Percentiles rank a stretch among this genome's conserved stretches.
Evolutionary conservation across 140 eudicot species (phyloP).

Genomic region (Stevia rebaudiana): DNA sequence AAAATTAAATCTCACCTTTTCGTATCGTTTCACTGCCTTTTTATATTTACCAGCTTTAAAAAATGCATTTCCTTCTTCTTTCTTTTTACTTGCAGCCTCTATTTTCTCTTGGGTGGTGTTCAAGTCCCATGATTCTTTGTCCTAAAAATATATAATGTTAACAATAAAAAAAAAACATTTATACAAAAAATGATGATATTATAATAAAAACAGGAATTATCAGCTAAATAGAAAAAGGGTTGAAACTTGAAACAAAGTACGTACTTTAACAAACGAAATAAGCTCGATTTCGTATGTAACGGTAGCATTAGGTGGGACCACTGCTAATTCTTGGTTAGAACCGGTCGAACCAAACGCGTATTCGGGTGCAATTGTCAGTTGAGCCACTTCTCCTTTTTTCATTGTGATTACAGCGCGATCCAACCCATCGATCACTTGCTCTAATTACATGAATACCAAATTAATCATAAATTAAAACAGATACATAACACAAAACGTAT

Average conservation of each 20-base stretch:
- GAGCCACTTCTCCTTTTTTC: constrained; percentile 92
- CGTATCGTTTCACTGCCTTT: constrained; percentile 83
- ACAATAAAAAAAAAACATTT: neutral
- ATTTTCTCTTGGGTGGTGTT: constrained; percentile 76
- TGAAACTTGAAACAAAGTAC: neutral
- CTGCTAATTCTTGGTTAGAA: constrained; percentile 70
- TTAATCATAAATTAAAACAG: neutral
- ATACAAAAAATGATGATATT: neutral
- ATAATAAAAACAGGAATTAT: neutral
- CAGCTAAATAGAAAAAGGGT: neutral
- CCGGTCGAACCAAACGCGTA: constrained; percentile 77
- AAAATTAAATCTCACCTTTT: constrained; percentile 47
- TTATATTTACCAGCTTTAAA: constrained; percentile 86
- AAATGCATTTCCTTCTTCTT: constrained; percentile 88
- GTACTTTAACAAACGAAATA: constrained; percentile 73
- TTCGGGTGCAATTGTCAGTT: constrained; percentile 65
- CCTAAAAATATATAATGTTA: constrained; percentile 36
- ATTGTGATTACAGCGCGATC: constrained; percentile 71
- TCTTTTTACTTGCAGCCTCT: constrained; percentile 84
- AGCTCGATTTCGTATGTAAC: constrained; percentile 74
- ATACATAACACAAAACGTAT: neutral
- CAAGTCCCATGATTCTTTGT: constrained; percentile 98
- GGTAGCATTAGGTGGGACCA: constrained; percentile 77
- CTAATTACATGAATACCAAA: constrained; percentile 28
- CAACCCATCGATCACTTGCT: constrained; percentile 90